These are phyloP conservation scores for Ogataea trehaloabstinens DNA, from an alignment of 805 yeast species.

Conservation along the genomic window DNA sequence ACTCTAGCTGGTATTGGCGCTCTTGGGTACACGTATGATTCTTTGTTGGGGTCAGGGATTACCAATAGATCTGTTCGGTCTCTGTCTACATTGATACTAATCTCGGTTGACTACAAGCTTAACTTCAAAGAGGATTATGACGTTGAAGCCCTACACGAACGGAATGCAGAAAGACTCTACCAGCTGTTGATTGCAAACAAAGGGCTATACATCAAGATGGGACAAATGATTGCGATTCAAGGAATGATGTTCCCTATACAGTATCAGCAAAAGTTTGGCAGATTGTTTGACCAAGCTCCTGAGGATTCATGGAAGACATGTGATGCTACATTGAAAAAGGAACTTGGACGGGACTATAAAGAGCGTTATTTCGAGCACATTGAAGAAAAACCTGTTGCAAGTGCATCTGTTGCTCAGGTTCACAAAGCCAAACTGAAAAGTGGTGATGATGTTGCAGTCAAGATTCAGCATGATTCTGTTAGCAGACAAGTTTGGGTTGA, in stretches of 20 bases:
- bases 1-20: slow-evolving; percentile 16
- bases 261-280: slow-evolving; percentile 54
- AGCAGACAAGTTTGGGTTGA: slow-evolving; percentile 60
- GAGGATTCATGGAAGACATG: slow-evolving; percentile 48
- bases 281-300: slow-evolving; percentile 70
- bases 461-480: slow-evolving; percentile 65
- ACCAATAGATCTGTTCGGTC: slow-evolving; percentile 52
- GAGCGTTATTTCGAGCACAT: slow-evolving; percentile 39
- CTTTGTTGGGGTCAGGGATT: slow-evolving; percentile 45
- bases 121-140: slow-evolving; percentile 44
- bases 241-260: slow-evolving; percentile 64
- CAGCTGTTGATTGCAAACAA: slow-evolving; percentile 45
- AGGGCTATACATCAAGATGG: slow-evolving; percentile 71
- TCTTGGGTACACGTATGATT: slow-evolving; percentile 27
- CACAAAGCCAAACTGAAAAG: slow-evolving; percentile 48
- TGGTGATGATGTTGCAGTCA: slow-evolving; percentile 59
- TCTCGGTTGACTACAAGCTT: slow-evolving; percentile 62
- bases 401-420: slow-evolving; percentile 75
- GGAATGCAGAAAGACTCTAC: slow-evolving; percentile 51
- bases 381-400: slow-evolving; percentile 62
- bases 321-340: slow-evolving; percentile 38
- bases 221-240: slow-evolving; percentile 79
- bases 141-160: slow-evolving; percentile 57
- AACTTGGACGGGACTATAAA: slow-evolving; percentile 43
- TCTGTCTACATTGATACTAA: slow-evolving; percentile 41